phyloP scores from a whole-genome alignment of 2,329 filamentous ascomycete genomes.

The Hymenoscyphus occultus region DNA sequence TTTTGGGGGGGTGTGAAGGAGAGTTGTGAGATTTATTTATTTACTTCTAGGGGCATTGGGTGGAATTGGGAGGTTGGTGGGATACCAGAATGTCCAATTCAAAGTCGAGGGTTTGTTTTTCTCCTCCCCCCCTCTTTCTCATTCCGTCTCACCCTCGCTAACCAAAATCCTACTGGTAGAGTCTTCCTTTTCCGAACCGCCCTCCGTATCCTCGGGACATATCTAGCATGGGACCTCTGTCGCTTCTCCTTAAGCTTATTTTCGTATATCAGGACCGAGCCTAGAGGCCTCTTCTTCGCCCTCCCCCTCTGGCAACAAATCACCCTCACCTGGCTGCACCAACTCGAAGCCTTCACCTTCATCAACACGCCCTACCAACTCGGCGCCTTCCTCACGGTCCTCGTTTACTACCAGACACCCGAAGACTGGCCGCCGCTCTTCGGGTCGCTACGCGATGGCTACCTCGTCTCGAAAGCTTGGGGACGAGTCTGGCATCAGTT shows the following conservation, averaged over 20 bases:
- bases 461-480: conserved; percentile 13
- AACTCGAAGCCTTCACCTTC: conserved; percentile 17
- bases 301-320: conserved; percentile 11
- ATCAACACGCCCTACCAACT: conserved; percentile 17
- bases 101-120: conserved; percentile 6
- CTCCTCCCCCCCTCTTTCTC: background rate
- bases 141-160: background rate
- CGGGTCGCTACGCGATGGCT: conserved; percentile 13
- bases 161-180: background rate
- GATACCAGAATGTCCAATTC: conserved; percentile 7
- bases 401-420: conserved; percentile 2
- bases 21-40: conserved; percentile 14
- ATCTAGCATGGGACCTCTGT: background rate
- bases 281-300: conserved; percentile 6
- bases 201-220: background rate
- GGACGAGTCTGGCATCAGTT: conserved; percentile 15
- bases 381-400: conserved; percentile 10
- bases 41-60: conserved; percentile 13
- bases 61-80: conserved; percentile 18
- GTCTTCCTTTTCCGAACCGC: background rate
- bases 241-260: background rate
- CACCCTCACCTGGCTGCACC: conserved; percentile 17
- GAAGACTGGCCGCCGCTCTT: conserved; percentile 15
- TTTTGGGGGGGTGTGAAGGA: conserved; percentile 4
- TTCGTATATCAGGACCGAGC: background rate